Conservation (phyloP, 352 stramenopile species). For the Pythium scleroteichum region DNA sequence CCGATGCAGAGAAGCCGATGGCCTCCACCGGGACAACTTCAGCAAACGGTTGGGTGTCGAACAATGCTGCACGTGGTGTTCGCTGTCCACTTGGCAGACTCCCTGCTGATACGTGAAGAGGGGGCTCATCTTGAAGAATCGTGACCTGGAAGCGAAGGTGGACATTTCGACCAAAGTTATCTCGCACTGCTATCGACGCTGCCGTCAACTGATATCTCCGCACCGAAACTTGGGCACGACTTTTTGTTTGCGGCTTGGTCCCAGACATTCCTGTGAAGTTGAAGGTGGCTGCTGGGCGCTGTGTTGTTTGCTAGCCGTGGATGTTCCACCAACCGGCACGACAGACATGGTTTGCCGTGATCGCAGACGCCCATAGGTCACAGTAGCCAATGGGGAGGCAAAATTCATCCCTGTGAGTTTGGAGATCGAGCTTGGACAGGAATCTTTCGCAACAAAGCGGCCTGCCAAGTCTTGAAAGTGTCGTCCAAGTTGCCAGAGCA, state of each 20-base stretch:
- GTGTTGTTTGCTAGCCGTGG: background rate
- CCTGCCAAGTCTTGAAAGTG: constrained; percentile 79
- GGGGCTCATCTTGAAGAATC: background rate
- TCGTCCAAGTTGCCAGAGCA: constrained; percentile 85
- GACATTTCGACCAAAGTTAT: constrained; percentile 18
- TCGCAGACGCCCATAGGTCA: background rate
- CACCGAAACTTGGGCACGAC: background rate
- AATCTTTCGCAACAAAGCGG: constrained; percentile 37
- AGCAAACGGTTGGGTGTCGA: constrained; percentile 21
- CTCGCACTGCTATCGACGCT: background rate
- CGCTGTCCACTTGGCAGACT: constrained; percentile 1
- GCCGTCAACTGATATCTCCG: background rate
- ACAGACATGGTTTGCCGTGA: background rate
- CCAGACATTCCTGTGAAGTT: too few relatives aligned
- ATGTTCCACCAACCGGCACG: background rate
- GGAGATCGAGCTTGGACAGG: constrained; percentile 1
- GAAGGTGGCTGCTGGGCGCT: too few relatives aligned
- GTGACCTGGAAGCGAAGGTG: constrained; percentile 5
- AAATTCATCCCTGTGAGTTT: constrained; percentile 1
- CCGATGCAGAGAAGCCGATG: background rate
- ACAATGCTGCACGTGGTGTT: constrained; percentile 18
- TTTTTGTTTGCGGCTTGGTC: background rate
- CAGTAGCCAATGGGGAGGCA: background rate
- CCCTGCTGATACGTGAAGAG: background rate
- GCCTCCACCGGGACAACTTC: constrained; percentile 12